A percentile compares a stretch with the other conserved stretches of the same genome.
Evolutionary conservation across 805 yeast genomes (phyloP).

Genomic region (Ogataea saltuana): DNA sequence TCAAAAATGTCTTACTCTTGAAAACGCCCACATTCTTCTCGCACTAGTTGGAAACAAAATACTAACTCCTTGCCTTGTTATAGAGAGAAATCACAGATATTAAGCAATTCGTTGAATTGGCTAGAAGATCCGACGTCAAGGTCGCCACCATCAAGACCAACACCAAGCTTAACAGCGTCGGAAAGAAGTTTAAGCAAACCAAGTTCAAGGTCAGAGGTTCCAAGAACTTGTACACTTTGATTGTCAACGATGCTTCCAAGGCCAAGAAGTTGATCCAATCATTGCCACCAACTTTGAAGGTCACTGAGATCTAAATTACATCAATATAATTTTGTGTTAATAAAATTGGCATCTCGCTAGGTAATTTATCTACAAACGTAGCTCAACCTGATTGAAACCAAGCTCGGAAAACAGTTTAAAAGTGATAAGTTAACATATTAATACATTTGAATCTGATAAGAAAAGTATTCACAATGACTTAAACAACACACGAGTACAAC

Average conservation of each 20-base stretch:
- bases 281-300: slow-evolving; percentile 89
- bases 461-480: slow-evolving; percentile 2
- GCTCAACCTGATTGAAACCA: background rate
- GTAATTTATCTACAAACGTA: background rate
- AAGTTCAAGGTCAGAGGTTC: slow-evolving; percentile 99
- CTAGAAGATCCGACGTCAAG: slow-evolving; percentile 94
- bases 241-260: slow-evolving; percentile 92
- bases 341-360: slow-evolving; percentile 9
- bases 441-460: background rate
- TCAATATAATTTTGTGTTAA: slow-evolving; percentile 8
- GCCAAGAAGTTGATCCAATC: slow-evolving; percentile 98
- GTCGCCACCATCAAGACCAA: slow-evolving; percentile 93
- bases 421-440: background rate
- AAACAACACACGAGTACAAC: slow-evolving; percentile 7
- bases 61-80: slow-evolving; percentile 20
- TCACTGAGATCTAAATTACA: slow-evolving; percentile 41
- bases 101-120: slow-evolving; percentile 95
- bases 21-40: background rate
- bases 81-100: slow-evolving; percentile 85
- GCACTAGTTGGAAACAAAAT: background rate
- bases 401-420: background rate
- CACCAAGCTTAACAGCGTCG: slow-evolving; percentile 76
- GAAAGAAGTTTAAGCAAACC: slow-evolving; percentile 88
- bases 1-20: too few species aligned
- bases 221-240: slow-evolving; percentile 90